Evolutionary conservation across 305 asterid genomes (phyloP).

Genomic region (Withania somnifera): DNA sequence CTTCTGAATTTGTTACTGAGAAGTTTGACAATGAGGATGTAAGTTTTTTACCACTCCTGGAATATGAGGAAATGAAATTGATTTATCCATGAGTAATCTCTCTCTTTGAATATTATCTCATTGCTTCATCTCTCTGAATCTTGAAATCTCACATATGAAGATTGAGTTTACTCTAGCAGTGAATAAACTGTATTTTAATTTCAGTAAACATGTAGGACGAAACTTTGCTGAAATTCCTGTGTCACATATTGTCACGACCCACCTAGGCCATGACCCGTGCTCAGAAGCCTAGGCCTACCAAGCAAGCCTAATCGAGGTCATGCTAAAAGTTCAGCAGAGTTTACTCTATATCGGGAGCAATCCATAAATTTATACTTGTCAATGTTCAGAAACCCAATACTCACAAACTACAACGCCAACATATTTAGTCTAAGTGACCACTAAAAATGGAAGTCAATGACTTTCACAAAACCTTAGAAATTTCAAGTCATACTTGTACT

Average conservation of each 20-base stretch:
- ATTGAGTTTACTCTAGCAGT: not conserved
- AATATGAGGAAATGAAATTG: not conserved
- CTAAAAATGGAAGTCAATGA: no score
- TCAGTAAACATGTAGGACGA: not conserved
- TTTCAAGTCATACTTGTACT: no score
- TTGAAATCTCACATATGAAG: not conserved
- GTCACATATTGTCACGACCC: not conserved
- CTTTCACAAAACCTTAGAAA: no score
- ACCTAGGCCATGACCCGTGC: no score
- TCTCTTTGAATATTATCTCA: not conserved
- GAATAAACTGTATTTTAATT: not conserved
- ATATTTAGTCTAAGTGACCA: no score
- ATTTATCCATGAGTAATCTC: not conserved
- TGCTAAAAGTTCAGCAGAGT: no score
- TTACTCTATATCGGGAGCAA: no score
- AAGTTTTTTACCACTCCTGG: conserved; percentile 22
- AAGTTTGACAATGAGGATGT: conserved; percentile 56
- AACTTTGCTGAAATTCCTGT: not conserved
- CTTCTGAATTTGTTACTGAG: conserved; percentile 57
- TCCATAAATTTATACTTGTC: no score
- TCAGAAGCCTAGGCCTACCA: no score
- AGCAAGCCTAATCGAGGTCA: no score
- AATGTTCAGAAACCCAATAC: no score
- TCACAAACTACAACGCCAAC: no score
- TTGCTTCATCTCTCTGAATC: not conserved